Evolutionary conservation across 208 protist genomes (phyloP).

Genomic region (Phytomonas sp.): DNA sequence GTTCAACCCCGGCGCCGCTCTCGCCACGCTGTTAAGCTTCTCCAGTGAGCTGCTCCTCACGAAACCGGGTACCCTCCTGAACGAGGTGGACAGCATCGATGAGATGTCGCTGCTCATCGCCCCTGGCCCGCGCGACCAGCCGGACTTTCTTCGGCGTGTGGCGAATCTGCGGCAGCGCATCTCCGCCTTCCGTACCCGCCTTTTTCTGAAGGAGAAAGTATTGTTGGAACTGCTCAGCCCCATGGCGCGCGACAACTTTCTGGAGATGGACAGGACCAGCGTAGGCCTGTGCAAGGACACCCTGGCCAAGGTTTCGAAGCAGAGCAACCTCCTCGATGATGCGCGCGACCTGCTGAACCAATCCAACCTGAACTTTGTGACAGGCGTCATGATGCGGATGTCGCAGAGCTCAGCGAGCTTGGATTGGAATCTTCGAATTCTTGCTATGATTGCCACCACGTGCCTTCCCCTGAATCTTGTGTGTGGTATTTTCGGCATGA

Average conservation of each 20-base stretch:
- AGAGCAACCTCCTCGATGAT: constrained; percentile 68
- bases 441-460: constrained; percentile 69
- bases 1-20: constrained; percentile 19
- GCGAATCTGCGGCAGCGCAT: constrained; percentile 72
- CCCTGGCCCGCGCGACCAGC: constrained; percentile 68
- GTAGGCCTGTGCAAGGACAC: constrained; percentile 39
- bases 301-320: constrained; percentile 51
- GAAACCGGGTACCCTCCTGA: constrained; percentile 58
- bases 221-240: constrained; percentile 61
- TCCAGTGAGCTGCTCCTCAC: constrained; percentile 59
- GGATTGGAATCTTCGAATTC: constrained; percentile 77
- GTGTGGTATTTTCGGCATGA: constrained; percentile 87
- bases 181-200: constrained; percentile 30
- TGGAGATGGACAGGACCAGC: constrained; percentile 21
- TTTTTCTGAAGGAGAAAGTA: constrained; percentile 77
- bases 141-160: constrained; percentile 72
- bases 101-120: constrained; percentile 85
- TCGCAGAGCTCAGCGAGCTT: constrained; percentile 75
- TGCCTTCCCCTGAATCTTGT: constrained; percentile 84
- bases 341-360: constrained; percentile 76
- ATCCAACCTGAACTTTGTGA: constrained; percentile 80
- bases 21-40: constrained; percentile 53
- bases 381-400: constrained; percentile 79
- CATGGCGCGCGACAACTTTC: constrained; percentile 61
- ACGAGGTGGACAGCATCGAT: constrained; percentile 78